These are phyloP conservation scores for Filosporella fistucella DNA, from an alignment of 495 filamentous ascomycete species.

Conservation along the genomic window DNA sequence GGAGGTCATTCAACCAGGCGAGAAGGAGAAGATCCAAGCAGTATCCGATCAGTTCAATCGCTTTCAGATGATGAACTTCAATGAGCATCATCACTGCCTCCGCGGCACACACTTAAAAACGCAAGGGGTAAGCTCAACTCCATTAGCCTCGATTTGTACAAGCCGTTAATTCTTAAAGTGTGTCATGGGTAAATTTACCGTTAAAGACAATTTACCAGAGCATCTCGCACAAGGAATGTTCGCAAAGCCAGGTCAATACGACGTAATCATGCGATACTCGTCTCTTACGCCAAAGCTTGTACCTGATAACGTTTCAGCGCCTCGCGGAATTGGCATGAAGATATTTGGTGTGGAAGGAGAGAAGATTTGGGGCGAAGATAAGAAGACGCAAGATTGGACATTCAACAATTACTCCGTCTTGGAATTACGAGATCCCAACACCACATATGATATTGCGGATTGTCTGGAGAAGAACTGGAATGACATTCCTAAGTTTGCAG, in stretches of 20 bases:
- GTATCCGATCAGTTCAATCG: slow-evolving; percentile 23
- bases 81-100: slow-evolving; percentile 24
- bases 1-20: slow-evolving; percentile 14
- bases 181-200: slow-evolving; percentile 22
- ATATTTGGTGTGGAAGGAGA: slow-evolving; percentile 40
- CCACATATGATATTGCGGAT: slow-evolving; percentile 38
- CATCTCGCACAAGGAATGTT: slow-evolving; percentile 23
- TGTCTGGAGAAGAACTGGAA: slow-evolving; percentile 35
- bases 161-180: neutral
- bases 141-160: neutral
- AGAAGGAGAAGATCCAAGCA: slow-evolving; percentile 15
- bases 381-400: slow-evolving; percentile 38
- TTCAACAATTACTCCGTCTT: slow-evolving; percentile 42
- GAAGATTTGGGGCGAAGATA: slow-evolving; percentile 34
- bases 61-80: slow-evolving; percentile 25
- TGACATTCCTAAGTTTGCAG: slow-evolving; percentile 32
- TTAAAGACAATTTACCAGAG: slow-evolving; percentile 13
- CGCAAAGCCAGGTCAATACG: slow-evolving; percentile 18
- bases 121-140: slow-evolving; percentile 7
- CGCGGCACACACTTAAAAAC: slow-evolving; percentile 21
- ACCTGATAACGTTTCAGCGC: slow-evolving; percentile 34
- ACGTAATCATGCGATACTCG: slow-evolving; percentile 16
- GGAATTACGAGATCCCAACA: slow-evolving; percentile 39
- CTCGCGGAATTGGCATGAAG: slow-evolving; percentile 46
- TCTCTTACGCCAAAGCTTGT: slow-evolving; percentile 9